phyloP scores from a whole-genome alignment of 169 alveolate genomes.

The Cryptosporidium ryanae region DNA sequence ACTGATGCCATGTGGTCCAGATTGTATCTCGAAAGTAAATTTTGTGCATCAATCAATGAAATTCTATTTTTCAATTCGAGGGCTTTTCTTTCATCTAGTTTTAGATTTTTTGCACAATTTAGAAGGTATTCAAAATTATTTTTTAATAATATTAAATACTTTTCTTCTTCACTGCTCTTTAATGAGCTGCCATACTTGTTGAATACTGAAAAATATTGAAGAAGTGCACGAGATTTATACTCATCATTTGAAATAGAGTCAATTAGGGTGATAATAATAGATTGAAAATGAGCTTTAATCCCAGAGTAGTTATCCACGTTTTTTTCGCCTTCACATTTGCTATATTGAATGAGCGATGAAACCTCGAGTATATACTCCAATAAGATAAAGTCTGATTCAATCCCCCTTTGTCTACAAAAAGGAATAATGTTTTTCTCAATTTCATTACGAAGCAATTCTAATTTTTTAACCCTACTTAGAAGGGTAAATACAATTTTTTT shows the following conservation, averaged over 20 bases:
- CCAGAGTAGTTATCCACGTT: not conserved
- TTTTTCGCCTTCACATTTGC: not conserved
- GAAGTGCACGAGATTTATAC: slow-evolving; percentile 28
- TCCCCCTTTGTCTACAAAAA: slow-evolving; percentile 48
- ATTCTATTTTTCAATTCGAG: slow-evolving; percentile 51
- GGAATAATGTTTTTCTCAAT: slow-evolving; percentile 53
- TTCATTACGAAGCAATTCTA: slow-evolving; percentile 43
- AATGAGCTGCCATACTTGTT: slow-evolving; percentile 1
- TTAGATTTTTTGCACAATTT: slow-evolving; percentile 13
- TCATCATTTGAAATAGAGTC: slow-evolving; percentile 39
- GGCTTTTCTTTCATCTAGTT: slow-evolving; percentile 29
- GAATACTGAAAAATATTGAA: slow-evolving; percentile 30
- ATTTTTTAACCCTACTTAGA: slow-evolving; percentile 24
- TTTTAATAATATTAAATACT: not conserved
- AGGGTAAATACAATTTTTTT: slow-evolving; percentile 34
- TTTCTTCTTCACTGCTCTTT: not conserved
- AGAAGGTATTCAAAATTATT: slow-evolving; percentile 19
- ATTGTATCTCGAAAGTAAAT: slow-evolving; percentile 60
- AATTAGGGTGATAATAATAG: slow-evolving; percentile 47
- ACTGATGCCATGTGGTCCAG: slow-evolving; percentile 63
- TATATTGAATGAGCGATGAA: not conserved
- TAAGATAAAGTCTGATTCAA: slow-evolving; percentile 29
- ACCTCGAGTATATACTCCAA: slow-evolving; percentile 42
- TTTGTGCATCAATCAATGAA: slow-evolving; percentile 66
- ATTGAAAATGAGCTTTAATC: slow-evolving; percentile 4